phyloP scores from a whole-genome alignment of 441 rosid species.

The Hura crepitans region DNA sequence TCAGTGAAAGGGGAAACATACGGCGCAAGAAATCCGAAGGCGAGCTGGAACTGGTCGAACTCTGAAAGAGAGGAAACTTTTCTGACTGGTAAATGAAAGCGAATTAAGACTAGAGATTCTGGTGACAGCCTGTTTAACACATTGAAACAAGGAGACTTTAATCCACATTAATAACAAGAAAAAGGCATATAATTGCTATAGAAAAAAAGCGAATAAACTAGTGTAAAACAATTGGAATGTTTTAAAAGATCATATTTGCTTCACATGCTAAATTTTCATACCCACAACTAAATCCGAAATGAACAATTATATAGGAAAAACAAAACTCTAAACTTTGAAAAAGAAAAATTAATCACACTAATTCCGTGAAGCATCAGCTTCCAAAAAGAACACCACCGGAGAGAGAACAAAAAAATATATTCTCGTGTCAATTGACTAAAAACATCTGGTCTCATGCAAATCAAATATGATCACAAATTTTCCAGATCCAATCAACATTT shows the following conservation, averaged over 20 bases:
- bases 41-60: slow-evolving; percentile 37
- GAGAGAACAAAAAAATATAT: background rate
- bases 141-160: slow-evolving; percentile 15
- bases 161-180: background rate
- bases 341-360: too few relatives aligned
- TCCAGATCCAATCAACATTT: slow-evolving; percentile 17
- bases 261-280: background rate
- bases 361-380: background rate
- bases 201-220: background rate
- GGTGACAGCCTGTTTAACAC: slow-evolving; percentile 38
- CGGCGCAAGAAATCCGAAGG: slow-evolving; percentile 50
- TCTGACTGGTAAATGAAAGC: slow-evolving; percentile 33
- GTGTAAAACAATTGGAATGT: background rate
- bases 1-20: slow-evolving; percentile 27
- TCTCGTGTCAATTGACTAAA: background rate
- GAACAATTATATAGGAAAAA: background rate
- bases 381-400: background rate
- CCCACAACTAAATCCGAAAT: background rate
- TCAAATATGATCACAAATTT: background rate
- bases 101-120: slow-evolving; percentile 38
- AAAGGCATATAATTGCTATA: background rate
- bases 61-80: slow-evolving; percentile 48
- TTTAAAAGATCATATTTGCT: background rate
- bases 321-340: background rate
- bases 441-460: slow-evolving; percentile 10